Conservation (phyloP, 2,329 filamentous ascomycete genomes). For the Tolypocladium paradoxum region DNA sequence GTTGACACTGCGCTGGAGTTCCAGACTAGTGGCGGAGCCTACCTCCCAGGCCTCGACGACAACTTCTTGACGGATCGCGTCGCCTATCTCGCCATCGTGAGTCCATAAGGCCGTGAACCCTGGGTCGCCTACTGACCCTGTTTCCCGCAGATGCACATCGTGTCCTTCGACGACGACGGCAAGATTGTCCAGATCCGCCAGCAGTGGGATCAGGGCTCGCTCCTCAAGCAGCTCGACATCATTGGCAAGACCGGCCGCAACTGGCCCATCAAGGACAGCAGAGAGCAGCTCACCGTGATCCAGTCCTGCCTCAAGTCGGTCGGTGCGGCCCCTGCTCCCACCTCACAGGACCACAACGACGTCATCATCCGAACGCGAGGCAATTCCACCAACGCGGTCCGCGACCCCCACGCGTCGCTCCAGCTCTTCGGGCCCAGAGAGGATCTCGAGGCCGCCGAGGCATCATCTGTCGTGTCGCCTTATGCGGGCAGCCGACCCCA, state of each 20-base stretch:
- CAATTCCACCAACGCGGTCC: constrained; percentile 42
- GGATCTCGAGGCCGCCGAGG: constrained; percentile 40
- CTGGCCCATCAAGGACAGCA: constrained; percentile 87
- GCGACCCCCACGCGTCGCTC: constrained; percentile 60
- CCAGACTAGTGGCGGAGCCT: constrained; percentile 67
- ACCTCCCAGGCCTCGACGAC: constrained; percentile 82
- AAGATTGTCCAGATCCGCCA: constrained; percentile 82
- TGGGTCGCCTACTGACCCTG: constrained; percentile 2
- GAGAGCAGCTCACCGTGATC: constrained; percentile 74
- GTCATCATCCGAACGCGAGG: constrained; percentile 34
- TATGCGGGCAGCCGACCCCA: constrained; percentile 48
- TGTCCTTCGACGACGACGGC: constrained; percentile 64
- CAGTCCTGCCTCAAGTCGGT: constrained; percentile 44
- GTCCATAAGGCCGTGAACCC: constrained; percentile 22
- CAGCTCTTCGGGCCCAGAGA: constrained; percentile 65
- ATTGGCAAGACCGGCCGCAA: constrained; percentile 85
- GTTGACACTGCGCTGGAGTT: constrained; percentile 79
- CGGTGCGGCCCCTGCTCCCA: constrained; percentile 21
- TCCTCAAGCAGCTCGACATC: constrained; percentile 87
- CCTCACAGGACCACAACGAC: constrained; percentile 23
- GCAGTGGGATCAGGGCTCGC: constrained; percentile 88
- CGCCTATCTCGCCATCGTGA: constrained; percentile 71
- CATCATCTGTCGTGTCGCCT: constrained; percentile 43
- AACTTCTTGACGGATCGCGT: constrained; percentile 82
- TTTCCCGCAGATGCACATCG: constrained; percentile 63